phyloP scores from a whole-genome alignment of 352 stramenopile species.

The Globisporangium nagaii region DNA sequence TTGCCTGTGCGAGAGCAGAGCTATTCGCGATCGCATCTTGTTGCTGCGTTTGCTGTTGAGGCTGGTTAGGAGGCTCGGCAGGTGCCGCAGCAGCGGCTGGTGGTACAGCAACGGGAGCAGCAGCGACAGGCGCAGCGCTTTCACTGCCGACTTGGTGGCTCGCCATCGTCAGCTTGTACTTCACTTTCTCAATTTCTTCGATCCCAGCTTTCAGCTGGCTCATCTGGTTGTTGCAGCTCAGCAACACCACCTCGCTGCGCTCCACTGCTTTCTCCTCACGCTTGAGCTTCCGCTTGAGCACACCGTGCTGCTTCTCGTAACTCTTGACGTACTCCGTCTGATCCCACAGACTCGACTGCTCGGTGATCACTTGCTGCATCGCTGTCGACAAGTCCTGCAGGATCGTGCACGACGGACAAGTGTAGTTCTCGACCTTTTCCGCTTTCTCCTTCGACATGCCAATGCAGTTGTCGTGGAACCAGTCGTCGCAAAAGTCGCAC shows the following conservation, averaged over 20 bases:
- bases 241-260: slow-evolving; percentile 65
- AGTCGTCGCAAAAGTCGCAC: slow-evolving; percentile 85
- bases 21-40: neutral
- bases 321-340: slow-evolving; percentile 77
- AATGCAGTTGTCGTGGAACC: slow-evolving; percentile 89
- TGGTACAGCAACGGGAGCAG: neutral
- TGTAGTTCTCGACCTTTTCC: slow-evolving; percentile 95
- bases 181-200: slow-evolving; percentile 69
- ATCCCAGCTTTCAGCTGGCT: slow-evolving; percentile 63
- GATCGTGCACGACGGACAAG: slow-evolving; percentile 91
- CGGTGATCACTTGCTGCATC: slow-evolving; percentile 38
- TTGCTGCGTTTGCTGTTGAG: neutral
- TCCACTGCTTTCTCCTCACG: slow-evolving; percentile 83
- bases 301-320: slow-evolving; percentile 77
- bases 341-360: slow-evolving; percentile 77
- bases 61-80: slow-evolving; percentile 1
- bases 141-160: slow-evolving; percentile 16
- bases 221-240: slow-evolving; percentile 80
- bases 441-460: slow-evolving; percentile 90
- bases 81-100: neutral
- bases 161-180: slow-evolving; percentile 43
- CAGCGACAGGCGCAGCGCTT: neutral
- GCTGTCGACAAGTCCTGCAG: slow-evolving; percentile 80
- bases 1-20: neutral
- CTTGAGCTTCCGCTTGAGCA: slow-evolving; percentile 72